These are phyloP conservation scores for Chlorella vulgaris DNA, from an alignment of 139 green algal species.

Conservation along the genomic window DNA sequence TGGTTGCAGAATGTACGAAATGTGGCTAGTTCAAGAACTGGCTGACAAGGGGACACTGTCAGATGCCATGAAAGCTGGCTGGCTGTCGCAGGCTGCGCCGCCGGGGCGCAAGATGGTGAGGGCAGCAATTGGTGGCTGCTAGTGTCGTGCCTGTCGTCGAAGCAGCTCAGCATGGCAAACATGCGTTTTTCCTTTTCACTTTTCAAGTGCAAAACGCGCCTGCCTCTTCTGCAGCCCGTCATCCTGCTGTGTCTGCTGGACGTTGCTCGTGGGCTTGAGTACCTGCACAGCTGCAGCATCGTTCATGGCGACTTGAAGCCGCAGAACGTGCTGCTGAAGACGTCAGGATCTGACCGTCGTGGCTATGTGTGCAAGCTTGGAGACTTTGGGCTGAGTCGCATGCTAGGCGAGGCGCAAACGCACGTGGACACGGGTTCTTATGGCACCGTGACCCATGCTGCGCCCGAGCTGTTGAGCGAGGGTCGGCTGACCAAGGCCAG, in stretches of 20 bases:
- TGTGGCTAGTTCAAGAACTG: constrained; percentile 36
- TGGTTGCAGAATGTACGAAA: constrained; percentile 32
- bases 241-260: constrained; percentile 40
- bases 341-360: constrained; percentile 50
- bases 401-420: neutral
- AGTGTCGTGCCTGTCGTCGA: neutral
- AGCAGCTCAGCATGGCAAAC: too few relatives aligned
- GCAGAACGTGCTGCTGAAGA: constrained; percentile 76
- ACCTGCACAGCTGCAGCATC: constrained; percentile 54
- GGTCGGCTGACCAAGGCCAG: neutral
- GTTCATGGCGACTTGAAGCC: constrained; percentile 82
- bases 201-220: too few relatives aligned
- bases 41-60: constrained; percentile 25
- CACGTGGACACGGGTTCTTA: neutral
- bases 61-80: constrained; percentile 7
- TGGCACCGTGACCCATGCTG: constrained; percentile 1
- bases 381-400: constrained; percentile 15
- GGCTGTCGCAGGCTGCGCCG: neutral
- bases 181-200: too few relatives aligned
- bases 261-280: constrained; percentile 36
- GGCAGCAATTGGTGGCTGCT: neutral
- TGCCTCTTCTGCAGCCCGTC: neutral
- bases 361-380: constrained; percentile 78
- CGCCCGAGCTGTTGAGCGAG: constrained; percentile 7
- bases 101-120: neutral